A percentile compares a stretch with the other conserved stretches of the same genome.
These are phyloP conservation scores for Noccaea caerulescens DNA, from an alignment of 345 rosid genomes.

Conservation along the genomic window DNA sequence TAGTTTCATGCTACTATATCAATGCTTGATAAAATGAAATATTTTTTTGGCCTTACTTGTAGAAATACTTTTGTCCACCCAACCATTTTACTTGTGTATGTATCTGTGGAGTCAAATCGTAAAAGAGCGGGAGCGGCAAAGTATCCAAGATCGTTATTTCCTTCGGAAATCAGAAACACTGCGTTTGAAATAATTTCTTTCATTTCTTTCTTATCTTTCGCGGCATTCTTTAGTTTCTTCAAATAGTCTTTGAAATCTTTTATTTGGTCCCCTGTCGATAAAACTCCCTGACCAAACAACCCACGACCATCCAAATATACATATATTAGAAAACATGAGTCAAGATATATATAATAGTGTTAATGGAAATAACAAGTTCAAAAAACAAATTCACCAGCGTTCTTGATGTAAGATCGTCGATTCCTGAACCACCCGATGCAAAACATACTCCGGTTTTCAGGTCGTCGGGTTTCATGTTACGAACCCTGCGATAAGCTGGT, in stretches of 20 bases:
- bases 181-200: conserved; percentile 47
- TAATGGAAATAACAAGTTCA: background rate
- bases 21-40: background rate
- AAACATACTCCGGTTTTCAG: conserved; percentile 70
- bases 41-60: conserved; percentile 44
- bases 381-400: conserved; percentile 6
- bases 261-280: conserved; percentile 56
- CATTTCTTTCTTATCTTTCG: conserved; percentile 49
- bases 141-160: conserved; percentile 66
- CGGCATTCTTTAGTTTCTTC: conserved; percentile 36
- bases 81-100: conserved; percentile 57
- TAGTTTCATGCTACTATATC: background rate
- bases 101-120: conserved; percentile 36
- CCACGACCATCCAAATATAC: background rate
- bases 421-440: conserved; percentile 78
- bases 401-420: conserved; percentile 62
- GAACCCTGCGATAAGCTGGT: conserved; percentile 60
- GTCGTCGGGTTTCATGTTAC: conserved; percentile 43
- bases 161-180: conserved; percentile 49
- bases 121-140: conserved; percentile 34
- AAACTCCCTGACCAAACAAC: conserved; percentile 46
- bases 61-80: conserved; percentile 43
- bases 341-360: background rate
- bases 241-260: conserved; percentile 52
- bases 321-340: background rate